Conservation (phyloP, 2,329 filamentous ascomycete species). For the Cylindrodendrum hubeiense region DNA sequence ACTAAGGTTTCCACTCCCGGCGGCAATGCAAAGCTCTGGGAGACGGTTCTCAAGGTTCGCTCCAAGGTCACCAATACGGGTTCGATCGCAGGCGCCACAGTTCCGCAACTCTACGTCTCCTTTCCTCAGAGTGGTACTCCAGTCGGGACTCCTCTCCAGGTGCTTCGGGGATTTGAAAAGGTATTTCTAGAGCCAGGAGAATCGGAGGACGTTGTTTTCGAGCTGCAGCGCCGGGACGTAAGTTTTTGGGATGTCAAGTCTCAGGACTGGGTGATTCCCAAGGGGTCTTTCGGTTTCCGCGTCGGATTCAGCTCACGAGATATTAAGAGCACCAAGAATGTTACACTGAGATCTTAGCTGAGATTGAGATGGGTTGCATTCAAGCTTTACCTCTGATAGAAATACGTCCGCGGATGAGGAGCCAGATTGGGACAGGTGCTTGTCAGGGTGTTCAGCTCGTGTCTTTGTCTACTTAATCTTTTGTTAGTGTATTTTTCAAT, state of each 20-base stretch:
- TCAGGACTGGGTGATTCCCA: conserved; percentile 50
- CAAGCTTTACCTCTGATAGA: no score
- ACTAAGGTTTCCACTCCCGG: not conserved
- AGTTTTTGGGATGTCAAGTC: conserved; percentile 58
- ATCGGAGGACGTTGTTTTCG: conserved; percentile 54
- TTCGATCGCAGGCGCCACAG: conserved; percentile 56
- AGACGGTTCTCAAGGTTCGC: conserved; percentile 57
- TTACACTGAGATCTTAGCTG: not conserved
- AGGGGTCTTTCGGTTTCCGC: conserved; percentile 12
- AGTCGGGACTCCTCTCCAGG: conserved; percentile 47
- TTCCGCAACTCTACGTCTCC: conserved; percentile 65
- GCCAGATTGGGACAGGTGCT: no score
- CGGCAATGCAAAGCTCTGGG: conserved; percentile 62
- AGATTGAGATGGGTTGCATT: not conserved
- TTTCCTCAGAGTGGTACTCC: conserved; percentile 48
- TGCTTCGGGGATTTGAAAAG: conserved; percentile 66
- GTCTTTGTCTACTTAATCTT: no score
- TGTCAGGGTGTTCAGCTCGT: no score
- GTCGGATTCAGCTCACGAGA: conserved; percentile 19
- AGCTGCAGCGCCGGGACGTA: conserved; percentile 57
- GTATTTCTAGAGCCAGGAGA: conserved; percentile 54
- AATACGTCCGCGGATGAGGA: no score
- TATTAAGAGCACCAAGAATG: not conserved
- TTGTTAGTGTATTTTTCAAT: no score
- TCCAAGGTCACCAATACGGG: conserved; percentile 64